Evolutionary conservation across 495 filamentous ascomycete species (phyloP), one percentile per base, ranked within the genome.

Genomic region (Ascobolus immersus): DNA sequence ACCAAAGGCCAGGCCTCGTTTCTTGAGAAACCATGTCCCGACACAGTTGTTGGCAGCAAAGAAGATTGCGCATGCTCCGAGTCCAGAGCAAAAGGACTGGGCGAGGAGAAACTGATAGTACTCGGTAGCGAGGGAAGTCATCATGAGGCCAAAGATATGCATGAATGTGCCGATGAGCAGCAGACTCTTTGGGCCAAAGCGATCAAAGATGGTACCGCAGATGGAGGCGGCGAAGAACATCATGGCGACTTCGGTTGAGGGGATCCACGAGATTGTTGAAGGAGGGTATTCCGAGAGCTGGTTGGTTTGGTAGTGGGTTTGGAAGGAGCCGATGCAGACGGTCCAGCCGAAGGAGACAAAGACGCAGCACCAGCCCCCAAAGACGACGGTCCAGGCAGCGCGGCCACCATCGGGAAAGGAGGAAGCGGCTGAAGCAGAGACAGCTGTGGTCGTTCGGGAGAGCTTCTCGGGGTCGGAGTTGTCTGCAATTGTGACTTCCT

Each of bases 131-230:
- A 73, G 49, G 13, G 61, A 66, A 4, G 73, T 61, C 69, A 80
- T 54, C 52, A 57, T 47, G 21, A 51, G 31, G 14, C 47, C 47
- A 31, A 56, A 52, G 11, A 56, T 36, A 22, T 45, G 39, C 6
- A 55, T 31, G 37, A 54, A 48, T 18, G 45, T 40, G 21, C 49
- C 44, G 21, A 36, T 13, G n/a, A 26, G 39, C 11, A 86, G 52
- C 15, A 79, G 55, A 43, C 56, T 73, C 24, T 61, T 57, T 5
- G 78, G 75, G 1, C 76, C 76, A 35, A 75, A 70, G 39, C 63
- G 69, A 45, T 91, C 80, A 42, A 71, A 81, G n/a, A 80, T 38
- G 20, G 67, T 70, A 2, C 76, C 77, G 28, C 65, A 55, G 23
- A 70, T 26, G 4, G 61, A 55, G 26, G 61, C 60, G 14, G 47